Evolutionary conservation across 2,329 filamentous ascomycete genomes (phyloP).

Genomic region (Xylaria sp.): DNA sequence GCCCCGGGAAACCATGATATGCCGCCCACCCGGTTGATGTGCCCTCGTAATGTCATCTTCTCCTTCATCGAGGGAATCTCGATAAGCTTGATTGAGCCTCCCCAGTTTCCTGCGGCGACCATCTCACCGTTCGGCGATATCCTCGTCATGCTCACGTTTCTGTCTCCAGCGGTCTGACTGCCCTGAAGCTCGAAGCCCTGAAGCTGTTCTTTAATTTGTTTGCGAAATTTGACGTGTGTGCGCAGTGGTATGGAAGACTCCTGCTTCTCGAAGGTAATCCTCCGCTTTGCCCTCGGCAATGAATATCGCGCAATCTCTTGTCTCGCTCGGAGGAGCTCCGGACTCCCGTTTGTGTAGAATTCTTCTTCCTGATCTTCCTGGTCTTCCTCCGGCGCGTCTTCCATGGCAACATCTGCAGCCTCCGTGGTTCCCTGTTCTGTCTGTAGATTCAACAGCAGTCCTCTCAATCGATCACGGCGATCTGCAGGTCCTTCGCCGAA

Average conservation of each 20-base stretch:
- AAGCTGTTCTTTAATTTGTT: conserved; percentile 85
- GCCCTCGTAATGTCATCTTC: conserved; percentile 80
- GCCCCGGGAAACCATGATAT: conserved; percentile 90
- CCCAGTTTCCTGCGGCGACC: conserved; percentile 93
- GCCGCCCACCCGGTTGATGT: conserved; percentile 89
- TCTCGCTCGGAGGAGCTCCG: conserved; percentile 79
- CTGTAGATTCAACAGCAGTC: conserved; percentile 80
- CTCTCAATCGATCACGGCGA: conserved; percentile 85
- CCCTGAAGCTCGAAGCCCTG: conserved; percentile 90
- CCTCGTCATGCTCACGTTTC: conserved; percentile 90
- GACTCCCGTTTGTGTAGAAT: conserved; percentile 88
- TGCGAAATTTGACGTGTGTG: conserved; percentile 92
- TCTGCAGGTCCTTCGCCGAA: conserved; percentile 92
- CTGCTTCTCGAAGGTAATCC: conserved; percentile 79
- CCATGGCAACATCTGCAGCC: conserved; percentile 70
- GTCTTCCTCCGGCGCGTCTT: conserved; percentile 69
- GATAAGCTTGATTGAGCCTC: conserved; percentile 86
- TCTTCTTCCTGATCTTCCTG: conserved; percentile 86
- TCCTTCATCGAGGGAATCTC: conserved; percentile 84
- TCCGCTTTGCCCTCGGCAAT: conserved; percentile 80
- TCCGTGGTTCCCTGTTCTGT: conserved; percentile 68
- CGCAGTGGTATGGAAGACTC: conserved; percentile 87
- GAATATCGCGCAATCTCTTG: conserved; percentile 85
- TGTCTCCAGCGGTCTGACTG: conserved; percentile 90
- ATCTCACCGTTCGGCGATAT: conserved; percentile 87